These are phyloP conservation scores for Kwoniella shivajii DNA, from an alignment of 1,284 basidiomycete genomes.

Conservation along the genomic window DNA sequence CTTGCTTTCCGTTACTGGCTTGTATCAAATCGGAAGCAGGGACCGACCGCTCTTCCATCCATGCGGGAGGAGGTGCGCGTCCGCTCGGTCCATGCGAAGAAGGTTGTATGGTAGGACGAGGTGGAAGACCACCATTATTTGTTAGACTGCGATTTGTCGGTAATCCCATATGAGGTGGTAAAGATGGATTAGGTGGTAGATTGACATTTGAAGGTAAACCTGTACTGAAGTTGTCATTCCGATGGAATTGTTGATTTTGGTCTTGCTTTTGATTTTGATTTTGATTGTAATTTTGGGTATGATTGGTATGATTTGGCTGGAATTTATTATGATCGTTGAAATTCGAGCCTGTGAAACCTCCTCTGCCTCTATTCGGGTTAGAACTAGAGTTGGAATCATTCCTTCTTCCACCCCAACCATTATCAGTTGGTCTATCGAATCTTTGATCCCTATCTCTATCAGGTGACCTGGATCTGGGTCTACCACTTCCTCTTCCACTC, in stretches of 20 bases:
- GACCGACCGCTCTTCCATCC: conserved; percentile 7
- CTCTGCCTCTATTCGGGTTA: not conserved
- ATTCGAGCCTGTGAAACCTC: not conserved
- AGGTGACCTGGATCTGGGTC: conserved; percentile 6
- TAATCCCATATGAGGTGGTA: not conserved
- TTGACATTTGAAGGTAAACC: too few relatives aligned
- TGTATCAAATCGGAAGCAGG: not conserved
- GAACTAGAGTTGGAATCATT: not conserved
- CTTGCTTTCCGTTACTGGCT: not conserved
- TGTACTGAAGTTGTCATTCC: too few relatives aligned
- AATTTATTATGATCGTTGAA: not conserved
- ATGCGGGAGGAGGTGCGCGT: conserved; percentile 16
- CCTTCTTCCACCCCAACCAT: conserved; percentile 4
- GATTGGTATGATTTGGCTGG: not conserved
- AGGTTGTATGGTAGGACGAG: not conserved
- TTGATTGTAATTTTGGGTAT: not conserved
- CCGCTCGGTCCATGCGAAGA: not conserved
- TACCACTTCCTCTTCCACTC: conserved; percentile 6
- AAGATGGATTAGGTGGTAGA: not conserved
- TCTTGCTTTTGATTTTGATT: too few relatives aligned
- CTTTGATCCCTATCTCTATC: not conserved
- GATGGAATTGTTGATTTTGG: too few relatives aligned
- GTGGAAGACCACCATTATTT: too few relatives aligned
- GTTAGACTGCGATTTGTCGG: not conserved
- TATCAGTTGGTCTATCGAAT: conserved; percentile 6